These are phyloP conservation scores for Aspergillus incahuasiensis DNA, from an alignment of 495 filamentous ascomycete species.

Conservation along the genomic window DNA sequence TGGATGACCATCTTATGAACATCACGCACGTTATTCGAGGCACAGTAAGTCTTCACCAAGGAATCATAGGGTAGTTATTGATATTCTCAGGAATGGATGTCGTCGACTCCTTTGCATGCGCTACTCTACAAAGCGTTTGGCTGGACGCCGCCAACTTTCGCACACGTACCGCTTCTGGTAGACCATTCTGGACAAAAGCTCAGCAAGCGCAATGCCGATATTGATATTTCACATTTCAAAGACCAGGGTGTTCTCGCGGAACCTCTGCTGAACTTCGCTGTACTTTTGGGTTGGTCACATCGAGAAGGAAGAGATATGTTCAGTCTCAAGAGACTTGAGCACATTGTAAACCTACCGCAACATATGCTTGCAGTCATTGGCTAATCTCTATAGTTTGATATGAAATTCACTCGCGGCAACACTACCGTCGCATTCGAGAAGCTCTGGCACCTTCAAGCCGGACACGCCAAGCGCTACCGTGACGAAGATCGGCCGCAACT, in stretches of 20 bases:
- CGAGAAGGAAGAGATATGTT: constrained; percentile 62
- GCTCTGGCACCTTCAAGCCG: constrained; percentile 72
- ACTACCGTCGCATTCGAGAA: constrained; percentile 79
- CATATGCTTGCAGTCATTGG: constrained; percentile 1
- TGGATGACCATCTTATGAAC: constrained; percentile 90
- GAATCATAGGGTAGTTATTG: background rate
- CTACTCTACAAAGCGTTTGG: constrained; percentile 82
- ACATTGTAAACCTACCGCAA: constrained; percentile 46
- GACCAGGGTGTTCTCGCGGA: constrained; percentile 66
- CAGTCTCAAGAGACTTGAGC: constrained; percentile 61
- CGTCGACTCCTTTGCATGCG: constrained; percentile 85
- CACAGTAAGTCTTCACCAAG: constrained; percentile 48
- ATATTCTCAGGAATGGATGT: constrained; percentile 74
- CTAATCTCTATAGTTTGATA: constrained; percentile 53
- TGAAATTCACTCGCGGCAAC: constrained; percentile 86
- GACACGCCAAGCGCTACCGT: constrained; percentile 53
- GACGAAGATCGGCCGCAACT: constrained; percentile 34
- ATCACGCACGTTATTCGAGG: constrained; percentile 95
- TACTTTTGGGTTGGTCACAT: constrained; percentile 83
- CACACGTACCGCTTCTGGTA: constrained; percentile 82
- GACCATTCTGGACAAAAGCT: constrained; percentile 74
- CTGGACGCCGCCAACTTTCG: constrained; percentile 80
- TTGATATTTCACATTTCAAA: constrained; percentile 64
- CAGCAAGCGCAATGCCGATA: constrained; percentile 76
- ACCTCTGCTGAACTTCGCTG: constrained; percentile 75